A percentile compares a stretch with the other conserved stretches of the same genome.
Evolutionary conservation across 1,284 basidiomycete species (phyloP).

Genomic region (Ganoderma sp.): DNA sequence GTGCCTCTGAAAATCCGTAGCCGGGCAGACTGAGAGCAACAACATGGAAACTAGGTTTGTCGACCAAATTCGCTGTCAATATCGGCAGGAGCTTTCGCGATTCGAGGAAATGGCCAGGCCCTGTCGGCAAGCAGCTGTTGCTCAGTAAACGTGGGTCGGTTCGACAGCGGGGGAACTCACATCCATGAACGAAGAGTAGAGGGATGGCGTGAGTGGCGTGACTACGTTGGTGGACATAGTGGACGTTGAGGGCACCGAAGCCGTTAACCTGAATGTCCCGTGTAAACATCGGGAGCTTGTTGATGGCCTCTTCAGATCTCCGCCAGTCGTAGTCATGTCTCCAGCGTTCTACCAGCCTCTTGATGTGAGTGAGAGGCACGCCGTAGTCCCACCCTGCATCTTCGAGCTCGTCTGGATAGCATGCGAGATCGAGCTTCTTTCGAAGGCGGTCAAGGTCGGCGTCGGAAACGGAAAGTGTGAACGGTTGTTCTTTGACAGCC

Average conservation of each 20-base stretch:
- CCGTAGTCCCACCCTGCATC: constrained; percentile 47
- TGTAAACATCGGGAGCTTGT: constrained; percentile 51
- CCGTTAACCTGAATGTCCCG: constrained; percentile 44
- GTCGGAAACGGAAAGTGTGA: constrained; percentile 51
- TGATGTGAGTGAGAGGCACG: constrained; percentile 47
- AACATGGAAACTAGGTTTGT: constrained; percentile 64
- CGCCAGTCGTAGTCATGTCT: constrained; percentile 50
- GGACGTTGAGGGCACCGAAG: constrained; percentile 46
- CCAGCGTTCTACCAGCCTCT: constrained; percentile 47
- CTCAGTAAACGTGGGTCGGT: background rate
- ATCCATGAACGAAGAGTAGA: constrained; percentile 53
- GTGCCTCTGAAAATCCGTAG: constrained; percentile 57
- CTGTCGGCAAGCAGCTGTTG: constrained; percentile 38
- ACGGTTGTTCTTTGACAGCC: constrained; percentile 35
- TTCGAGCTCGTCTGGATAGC: constrained; percentile 51
- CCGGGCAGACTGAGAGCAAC: constrained; percentile 59
- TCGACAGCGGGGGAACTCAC: constrained; percentile 38
- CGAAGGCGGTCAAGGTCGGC: constrained; percentile 44
- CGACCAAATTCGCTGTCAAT: constrained; percentile 45
- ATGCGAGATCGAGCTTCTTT: constrained; percentile 48
- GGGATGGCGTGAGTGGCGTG: constrained; percentile 45
- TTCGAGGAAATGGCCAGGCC: constrained; percentile 66
- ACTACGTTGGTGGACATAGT: constrained; percentile 51
- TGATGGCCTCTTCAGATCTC: constrained; percentile 45
- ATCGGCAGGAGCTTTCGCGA: constrained; percentile 58